A percentile compares a stretch with the other conserved stretches of the same genome.
These are phyloP conservation scores for Diutina mesorugosa DNA, from an alignment of 1,139 yeast species.

Conservation along the genomic window DNA sequence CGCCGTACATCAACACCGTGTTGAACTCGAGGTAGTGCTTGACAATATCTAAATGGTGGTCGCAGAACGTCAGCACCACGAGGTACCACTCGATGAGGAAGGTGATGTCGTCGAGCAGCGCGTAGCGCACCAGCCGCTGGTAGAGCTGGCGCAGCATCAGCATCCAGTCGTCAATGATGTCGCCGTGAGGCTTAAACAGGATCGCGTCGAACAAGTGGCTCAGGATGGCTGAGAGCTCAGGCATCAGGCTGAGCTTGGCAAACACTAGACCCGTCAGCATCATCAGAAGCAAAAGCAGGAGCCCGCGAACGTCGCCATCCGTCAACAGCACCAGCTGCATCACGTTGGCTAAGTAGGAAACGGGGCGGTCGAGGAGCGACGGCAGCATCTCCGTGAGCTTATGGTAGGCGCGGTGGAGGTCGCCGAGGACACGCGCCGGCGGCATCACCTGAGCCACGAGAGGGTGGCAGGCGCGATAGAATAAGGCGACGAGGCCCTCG, in stretches of 20 bases:
- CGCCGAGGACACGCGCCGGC: neutral
- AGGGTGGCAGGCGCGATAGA: neutral
- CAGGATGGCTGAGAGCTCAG: neutral
- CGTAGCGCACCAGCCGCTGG: constrained; percentile 10
- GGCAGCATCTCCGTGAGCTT: neutral
- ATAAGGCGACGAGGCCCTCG: neutral
- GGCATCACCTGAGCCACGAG: neutral
- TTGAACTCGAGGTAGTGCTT: constrained; percentile 22
- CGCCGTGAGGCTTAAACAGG: constrained; percentile 3
- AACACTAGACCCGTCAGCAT: neutral
- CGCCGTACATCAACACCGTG: constrained; percentile 15
- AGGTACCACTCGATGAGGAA: constrained; percentile 20
- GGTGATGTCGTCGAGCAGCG: constrained; percentile 14
- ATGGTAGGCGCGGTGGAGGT: neutral
- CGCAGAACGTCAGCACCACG: constrained; percentile 13
- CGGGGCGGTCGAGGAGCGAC: neutral
- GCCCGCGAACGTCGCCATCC: neutral
- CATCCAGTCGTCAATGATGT: constrained; percentile 14
- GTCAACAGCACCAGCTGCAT: constrained; percentile 1
- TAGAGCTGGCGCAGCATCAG: constrained; percentile 13
- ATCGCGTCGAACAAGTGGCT: neutral
- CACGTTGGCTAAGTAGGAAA: neutral
- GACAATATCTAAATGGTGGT: constrained; percentile 11
- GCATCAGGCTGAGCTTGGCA: neutral
- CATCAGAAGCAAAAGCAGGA: neutral